A percentile compares a stretch with the other conserved stretches of the same genome.
Evolutionary conservation across 2,329 filamentous ascomycete genomes (phyloP).

Genomic region (Macroventuria anomochaeta): DNA sequence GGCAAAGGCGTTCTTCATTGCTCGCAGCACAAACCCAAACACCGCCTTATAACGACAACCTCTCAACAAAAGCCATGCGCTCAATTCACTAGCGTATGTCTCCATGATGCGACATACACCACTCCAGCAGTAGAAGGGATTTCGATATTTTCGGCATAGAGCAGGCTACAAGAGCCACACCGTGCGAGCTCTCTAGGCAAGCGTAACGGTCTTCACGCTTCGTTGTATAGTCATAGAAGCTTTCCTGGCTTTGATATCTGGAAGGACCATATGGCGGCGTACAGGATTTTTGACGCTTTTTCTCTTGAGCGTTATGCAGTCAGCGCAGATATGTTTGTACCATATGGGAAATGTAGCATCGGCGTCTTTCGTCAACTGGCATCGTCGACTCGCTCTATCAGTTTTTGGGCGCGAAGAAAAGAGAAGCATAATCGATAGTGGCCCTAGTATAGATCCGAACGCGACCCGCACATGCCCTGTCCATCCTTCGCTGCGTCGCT

Average conservation of each 20-base stretch:
- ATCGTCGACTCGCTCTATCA: constrained; percentile 1
- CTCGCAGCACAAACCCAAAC: constrained; percentile 42
- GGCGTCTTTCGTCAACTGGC: constrained; percentile 16
- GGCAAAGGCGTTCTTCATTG: constrained; percentile 71
- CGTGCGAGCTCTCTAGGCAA: constrained; percentile 21
- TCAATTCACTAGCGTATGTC: constrained; percentile 4
- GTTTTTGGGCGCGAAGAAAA: not conserved
- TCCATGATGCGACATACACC: constrained; percentile 21
- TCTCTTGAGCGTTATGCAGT: constrained; percentile 33
- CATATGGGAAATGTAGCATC: constrained; percentile 36
- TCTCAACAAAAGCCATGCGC: constrained; percentile 3
- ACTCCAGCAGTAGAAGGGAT: constrained; percentile 18
- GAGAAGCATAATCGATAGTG: constrained; percentile 45
- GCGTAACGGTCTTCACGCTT: constrained; percentile 27
- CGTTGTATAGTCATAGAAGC: constrained; percentile 41
- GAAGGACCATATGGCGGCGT: constrained; percentile 38
- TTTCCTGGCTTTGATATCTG: constrained; percentile 26
- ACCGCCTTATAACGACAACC: constrained; percentile 28
- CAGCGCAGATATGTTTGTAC: constrained; percentile 38
- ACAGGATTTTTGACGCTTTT: constrained; percentile 30
- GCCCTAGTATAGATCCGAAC: constrained; percentile 26
- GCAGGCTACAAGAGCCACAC: constrained; percentile 18
- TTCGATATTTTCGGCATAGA: constrained; percentile 26
- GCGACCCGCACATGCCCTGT: constrained; percentile 31
- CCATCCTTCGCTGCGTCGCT: constrained; percentile 16